Conservation (phyloP, 768 basidiomycete species). For the Russula abietina region DNA sequence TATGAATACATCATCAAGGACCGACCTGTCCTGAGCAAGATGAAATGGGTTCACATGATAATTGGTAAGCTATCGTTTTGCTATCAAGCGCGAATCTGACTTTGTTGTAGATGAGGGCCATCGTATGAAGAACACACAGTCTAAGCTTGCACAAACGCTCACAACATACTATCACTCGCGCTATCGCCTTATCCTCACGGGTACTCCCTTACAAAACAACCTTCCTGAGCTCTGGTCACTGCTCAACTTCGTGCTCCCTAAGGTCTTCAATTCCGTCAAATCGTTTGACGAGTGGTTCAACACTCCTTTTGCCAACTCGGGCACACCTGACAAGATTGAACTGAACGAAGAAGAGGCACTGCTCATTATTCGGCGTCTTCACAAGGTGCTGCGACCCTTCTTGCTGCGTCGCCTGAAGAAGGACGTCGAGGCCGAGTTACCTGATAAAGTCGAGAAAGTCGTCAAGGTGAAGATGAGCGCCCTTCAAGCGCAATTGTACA, state of each 20-base stretch:
- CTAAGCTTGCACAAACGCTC: conserved; percentile 82
- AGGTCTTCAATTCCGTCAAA: conserved; percentile 98
- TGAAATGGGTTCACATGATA: conserved; percentile 97
- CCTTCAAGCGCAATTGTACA: conserved; percentile 86
- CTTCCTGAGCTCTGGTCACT: conserved; percentile 93
- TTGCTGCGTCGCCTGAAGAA: conserved; percentile 89
- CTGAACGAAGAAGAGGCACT: conserved; percentile 99
- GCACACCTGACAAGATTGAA: conserved; percentile 96
- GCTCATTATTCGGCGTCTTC: conserved; percentile 91
- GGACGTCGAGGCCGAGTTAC: conserved; percentile 92
- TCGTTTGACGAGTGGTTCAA: conserved; percentile 99
- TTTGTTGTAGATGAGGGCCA: conserved; percentile 76
- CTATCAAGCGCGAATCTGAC: conserved; percentile 1
- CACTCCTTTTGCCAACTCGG: conserved; percentile 98
- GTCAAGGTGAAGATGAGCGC: conserved; percentile 95
- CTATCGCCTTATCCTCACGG: conserved; percentile 90
- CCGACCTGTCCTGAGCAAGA: conserved; percentile 79
- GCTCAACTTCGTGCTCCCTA: conserved; percentile 90
- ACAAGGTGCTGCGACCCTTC: conserved; percentile 95
- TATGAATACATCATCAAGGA: conserved; percentile 99
- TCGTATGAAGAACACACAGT: conserved; percentile 95
- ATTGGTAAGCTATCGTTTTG: conserved; percentile 53
- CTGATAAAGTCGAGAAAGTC: conserved; percentile 97
- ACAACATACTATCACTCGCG: conserved; percentile 90
- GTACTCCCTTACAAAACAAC: conserved; percentile 95